Evolutionary conservation across 345 rosid genomes (phyloP).

Genomic region (Eucalyptus tenuipes): DNA sequence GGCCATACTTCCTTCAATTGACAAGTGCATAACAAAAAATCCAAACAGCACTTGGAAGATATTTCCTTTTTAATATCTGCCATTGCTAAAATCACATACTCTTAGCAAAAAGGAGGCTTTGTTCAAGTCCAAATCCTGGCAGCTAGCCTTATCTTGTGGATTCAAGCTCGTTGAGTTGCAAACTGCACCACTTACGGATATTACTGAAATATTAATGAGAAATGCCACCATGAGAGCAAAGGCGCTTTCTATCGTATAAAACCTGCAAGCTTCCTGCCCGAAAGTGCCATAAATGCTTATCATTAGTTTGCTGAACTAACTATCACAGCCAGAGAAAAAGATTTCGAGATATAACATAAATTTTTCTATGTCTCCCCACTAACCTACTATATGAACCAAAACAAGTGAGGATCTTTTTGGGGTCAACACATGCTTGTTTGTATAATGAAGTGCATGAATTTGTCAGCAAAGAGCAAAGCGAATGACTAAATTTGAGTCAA

Average conservation of each 20-base stretch:
- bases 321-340: neutral
- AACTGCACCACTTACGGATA: conserved; percentile 88
- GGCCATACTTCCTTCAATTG: neutral
- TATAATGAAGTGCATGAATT: neutral
- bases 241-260: conserved; percentile 81
- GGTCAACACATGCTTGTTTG: neutral
- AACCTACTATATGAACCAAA: neutral
- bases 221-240: conserved; percentile 75
- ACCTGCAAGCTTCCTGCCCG: conserved; percentile 83
- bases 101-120: conserved; percentile 84
- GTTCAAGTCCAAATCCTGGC: conserved; percentile 76
- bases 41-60: neutral
- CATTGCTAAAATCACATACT: conserved; percentile 20
- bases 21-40: neutral
- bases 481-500: neutral
- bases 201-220: conserved; percentile 81
- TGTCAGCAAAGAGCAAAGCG: neutral
- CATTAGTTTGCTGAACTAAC: neutral
- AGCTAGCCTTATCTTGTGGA: conserved; percentile 46
- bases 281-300: neutral
- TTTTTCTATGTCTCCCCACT: neutral
- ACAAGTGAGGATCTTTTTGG: neutral
- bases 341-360: too few species aligned
- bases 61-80: neutral
- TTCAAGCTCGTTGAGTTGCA: conserved; percentile 53